These are phyloP conservation scores for Phoenix dactylifera DNA, from an alignment of 176 grass and related monocot genomes.

Conservation along the genomic window DNA sequence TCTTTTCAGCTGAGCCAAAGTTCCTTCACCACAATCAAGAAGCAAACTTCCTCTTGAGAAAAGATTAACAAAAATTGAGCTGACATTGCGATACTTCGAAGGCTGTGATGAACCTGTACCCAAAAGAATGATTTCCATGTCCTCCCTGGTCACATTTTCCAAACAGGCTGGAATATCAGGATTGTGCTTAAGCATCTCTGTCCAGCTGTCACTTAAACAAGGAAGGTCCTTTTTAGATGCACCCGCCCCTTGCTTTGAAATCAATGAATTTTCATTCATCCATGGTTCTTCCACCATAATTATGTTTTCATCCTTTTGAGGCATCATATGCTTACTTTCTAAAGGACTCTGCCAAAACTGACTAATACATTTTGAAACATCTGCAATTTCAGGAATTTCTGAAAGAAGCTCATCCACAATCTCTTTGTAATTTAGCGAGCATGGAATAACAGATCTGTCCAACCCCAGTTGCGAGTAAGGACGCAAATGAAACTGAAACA, in stretches of 20 bases:
- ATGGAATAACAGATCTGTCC: conserved; percentile 74
- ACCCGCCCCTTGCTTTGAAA: conserved; percentile 23
- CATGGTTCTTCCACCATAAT: conserved; percentile 72
- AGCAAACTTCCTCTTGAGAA: conserved; percentile 81
- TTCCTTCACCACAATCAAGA: conserved; percentile 95
- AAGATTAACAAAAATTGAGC: conserved; percentile 83
- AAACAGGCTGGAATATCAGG: conserved; percentile 51
- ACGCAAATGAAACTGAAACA: conserved; percentile 72
- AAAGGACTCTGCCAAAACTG: conserved; percentile 41
- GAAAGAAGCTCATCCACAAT: conserved; percentile 71
- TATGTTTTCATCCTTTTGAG: conserved; percentile 27
- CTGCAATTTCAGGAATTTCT: conserved; percentile 72
- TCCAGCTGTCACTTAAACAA: conserved; percentile 31
- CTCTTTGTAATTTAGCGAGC: conserved; percentile 36
- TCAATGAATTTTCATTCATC: conserved; percentile 36
- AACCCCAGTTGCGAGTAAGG: conserved; percentile 79
- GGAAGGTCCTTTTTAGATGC: conserved; percentile 29
- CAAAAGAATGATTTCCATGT: conserved; percentile 87
- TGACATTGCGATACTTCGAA: conserved; percentile 95
- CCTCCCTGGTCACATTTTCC: conserved; percentile 61
- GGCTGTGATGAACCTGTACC: conserved; percentile 92
- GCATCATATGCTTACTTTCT: conserved; percentile 18
- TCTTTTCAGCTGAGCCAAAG: conserved; percentile 82
- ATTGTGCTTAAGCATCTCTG: conserved; percentile 29
- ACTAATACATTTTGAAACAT: conserved; percentile 53